Percentiles rank a stretch among this genome's conserved stretches.
Conservation (phyloP, 192 early-diverging fungal species). For the Podila epigama region DNA sequence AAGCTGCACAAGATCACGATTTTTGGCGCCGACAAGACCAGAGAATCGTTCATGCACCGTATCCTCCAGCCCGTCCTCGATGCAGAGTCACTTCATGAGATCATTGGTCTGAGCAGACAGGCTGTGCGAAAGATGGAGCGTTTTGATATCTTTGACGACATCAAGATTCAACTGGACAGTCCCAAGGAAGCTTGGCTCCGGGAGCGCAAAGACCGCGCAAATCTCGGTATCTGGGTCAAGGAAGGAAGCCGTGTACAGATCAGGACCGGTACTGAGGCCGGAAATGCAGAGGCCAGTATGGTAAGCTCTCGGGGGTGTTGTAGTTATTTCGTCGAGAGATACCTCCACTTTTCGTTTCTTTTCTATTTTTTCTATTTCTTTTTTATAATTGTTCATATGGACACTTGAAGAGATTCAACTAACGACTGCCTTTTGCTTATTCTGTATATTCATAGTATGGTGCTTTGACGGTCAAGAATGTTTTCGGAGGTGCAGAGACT, state of each 20-base stretch:
- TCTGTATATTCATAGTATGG: slow-evolving; percentile 32
- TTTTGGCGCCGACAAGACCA: slow-evolving; percentile 50
- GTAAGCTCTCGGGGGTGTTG: slow-evolving; percentile 44
- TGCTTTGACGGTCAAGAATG: slow-evolving; percentile 78
- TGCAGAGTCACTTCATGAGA: slow-evolving; percentile 65
- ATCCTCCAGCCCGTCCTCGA: slow-evolving; percentile 48
- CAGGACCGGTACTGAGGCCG: slow-evolving; percentile 89
- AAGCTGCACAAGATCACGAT: slow-evolving; percentile 47
- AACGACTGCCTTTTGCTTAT: background rate
- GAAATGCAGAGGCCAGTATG: slow-evolving; percentile 88
- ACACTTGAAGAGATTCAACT: background rate
- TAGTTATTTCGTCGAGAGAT: background rate
- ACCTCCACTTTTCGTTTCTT: background rate
- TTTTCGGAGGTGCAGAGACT: slow-evolving; percentile 89
- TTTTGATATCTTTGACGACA: slow-evolving; percentile 75
- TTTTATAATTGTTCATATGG: background rate
- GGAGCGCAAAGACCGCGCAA: slow-evolving; percentile 57
- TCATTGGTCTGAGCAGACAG: slow-evolving; percentile 64
- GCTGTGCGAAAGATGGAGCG: slow-evolving; percentile 62
- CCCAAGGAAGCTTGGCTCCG: slow-evolving; percentile 49
- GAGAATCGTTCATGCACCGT: slow-evolving; percentile 53
- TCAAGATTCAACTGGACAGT: slow-evolving; percentile 73
- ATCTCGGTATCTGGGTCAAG: slow-evolving; percentile 77
- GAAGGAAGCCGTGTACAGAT: slow-evolving; percentile 78
- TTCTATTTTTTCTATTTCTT: background rate